These are phyloP conservation scores for Phylloporus scabripes DNA, from an alignment of 768 basidiomycete genomes.

Conservation along the genomic window DNA sequence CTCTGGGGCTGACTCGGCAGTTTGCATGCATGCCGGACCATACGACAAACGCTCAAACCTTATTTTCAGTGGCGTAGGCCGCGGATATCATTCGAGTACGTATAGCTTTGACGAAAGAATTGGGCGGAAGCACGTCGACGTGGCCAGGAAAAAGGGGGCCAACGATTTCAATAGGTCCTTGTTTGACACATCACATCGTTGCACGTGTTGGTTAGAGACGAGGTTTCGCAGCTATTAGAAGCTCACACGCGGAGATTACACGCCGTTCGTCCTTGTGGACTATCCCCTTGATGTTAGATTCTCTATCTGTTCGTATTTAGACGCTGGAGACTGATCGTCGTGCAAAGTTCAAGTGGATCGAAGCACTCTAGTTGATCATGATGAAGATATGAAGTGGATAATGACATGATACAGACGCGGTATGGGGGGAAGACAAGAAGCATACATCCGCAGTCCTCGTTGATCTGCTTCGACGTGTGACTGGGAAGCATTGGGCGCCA, in stretches of 20 bases:
- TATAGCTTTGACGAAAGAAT: background rate
- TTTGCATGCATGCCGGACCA: background rate
- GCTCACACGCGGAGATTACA: background rate
- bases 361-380: background rate
- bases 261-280: background rate
- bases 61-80: too few relatives aligned
- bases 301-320: background rate
- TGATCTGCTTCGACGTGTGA: background rate
- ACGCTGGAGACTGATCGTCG: background rate
- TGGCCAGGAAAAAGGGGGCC: background rate
- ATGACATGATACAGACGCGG: background rate
- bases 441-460: background rate
- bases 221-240: background rate
- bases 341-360: background rate
- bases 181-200: background rate
- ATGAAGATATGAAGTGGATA: background rate
- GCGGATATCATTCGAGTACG: background rate
- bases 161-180: background rate
- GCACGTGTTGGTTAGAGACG: background rate
- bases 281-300: too few relatives aligned
- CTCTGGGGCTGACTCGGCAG: background rate
- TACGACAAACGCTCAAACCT: background rate
- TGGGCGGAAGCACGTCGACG: background rate
- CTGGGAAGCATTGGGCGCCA: background rate
- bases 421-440: background rate